phyloP scores from a whole-genome alignment of 306 rosid species.

The Corylus avellana region DNA sequence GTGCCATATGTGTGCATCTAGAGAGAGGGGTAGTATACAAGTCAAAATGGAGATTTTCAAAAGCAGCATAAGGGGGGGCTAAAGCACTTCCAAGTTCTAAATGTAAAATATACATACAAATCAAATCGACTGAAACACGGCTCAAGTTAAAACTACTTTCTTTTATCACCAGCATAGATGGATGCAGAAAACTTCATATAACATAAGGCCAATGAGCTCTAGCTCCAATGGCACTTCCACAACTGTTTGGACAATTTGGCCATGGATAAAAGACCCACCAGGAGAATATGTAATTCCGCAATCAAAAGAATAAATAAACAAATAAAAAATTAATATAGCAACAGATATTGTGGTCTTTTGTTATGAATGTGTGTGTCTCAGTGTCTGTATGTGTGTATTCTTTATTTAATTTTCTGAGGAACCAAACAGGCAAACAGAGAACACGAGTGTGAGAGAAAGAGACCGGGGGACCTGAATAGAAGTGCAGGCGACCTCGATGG shows the following conservation, averaged over 20 bases:
- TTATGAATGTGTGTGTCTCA: not conserved
- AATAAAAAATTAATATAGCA: not conserved
- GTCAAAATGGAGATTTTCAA: not conserved
- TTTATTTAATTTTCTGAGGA: not conserved
- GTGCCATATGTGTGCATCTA: not conserved
- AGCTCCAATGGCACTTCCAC: not conserved
- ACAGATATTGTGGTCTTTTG: not conserved
- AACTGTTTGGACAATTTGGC: not conserved
- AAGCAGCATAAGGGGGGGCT: not conserved
- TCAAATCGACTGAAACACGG: no score
- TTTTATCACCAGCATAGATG: no score
- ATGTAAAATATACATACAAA: no score
- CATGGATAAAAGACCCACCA: not conserved
- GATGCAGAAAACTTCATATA: not conserved
- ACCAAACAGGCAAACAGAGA: not conserved
- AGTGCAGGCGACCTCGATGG: slow-evolving; percentile 80
- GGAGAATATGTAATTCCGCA: not conserved
- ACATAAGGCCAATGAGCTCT: not conserved
- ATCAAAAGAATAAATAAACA: not conserved
- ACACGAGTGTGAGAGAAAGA: not conserved
- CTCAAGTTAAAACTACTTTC: no score
- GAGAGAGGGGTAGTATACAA: not conserved
- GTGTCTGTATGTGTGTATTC: no score
- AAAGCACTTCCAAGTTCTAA: not conserved
- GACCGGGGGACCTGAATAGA: slow-evolving; percentile 68